Conservation (phyloP, 2,329 filamentous ascomycete genomes). For the Neoascochyta sp. region DNA sequence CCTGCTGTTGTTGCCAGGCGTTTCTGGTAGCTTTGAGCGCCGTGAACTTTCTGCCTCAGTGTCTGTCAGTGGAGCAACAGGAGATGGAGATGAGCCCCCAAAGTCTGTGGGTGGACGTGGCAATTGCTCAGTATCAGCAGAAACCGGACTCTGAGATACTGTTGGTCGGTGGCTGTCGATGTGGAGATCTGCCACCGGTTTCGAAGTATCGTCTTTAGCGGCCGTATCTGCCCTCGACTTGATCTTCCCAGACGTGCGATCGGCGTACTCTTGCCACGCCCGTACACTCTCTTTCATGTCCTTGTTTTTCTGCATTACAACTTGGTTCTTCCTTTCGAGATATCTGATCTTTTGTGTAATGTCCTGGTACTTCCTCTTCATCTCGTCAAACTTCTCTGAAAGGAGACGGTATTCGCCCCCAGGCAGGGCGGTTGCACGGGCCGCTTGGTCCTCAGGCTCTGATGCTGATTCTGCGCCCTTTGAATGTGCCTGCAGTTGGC, state of each 20-base stretch:
- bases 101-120: slow-evolving; percentile 10
- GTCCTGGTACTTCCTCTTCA: slow-evolving; percentile 32
- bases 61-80: slow-evolving; percentile 6
- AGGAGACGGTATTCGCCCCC: slow-evolving; percentile 27
- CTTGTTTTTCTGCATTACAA: slow-evolving; percentile 35
- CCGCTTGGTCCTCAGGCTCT: slow-evolving; percentile 2
- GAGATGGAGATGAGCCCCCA: slow-evolving; percentile 18
- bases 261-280: slow-evolving; percentile 38
- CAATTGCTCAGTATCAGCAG: slow-evolving; percentile 12
- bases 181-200: slow-evolving; percentile 4
- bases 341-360: slow-evolving; percentile 28
- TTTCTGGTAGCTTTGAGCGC: neutral
- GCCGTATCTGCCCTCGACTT: slow-evolving; percentile 15
- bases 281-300: slow-evolving; percentile 41
- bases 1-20: neutral
- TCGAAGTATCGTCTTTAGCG: slow-evolving; percentile 8
- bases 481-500: slow-evolving; percentile 10
- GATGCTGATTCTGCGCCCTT: slow-evolving; percentile 2
- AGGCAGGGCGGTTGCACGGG: slow-evolving; percentile 6
- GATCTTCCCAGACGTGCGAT: slow-evolving; percentile 26
- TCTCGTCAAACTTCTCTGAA: slow-evolving; percentile 28
- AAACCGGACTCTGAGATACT: slow-evolving; percentile 22
- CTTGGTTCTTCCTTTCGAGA: slow-evolving; percentile 30
- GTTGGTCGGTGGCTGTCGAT: slow-evolving; percentile 10
- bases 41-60: no score